phyloP scores from a whole-genome alignment of 352 stramenopile genomes.

The Achlya hypogyna region DNA sequence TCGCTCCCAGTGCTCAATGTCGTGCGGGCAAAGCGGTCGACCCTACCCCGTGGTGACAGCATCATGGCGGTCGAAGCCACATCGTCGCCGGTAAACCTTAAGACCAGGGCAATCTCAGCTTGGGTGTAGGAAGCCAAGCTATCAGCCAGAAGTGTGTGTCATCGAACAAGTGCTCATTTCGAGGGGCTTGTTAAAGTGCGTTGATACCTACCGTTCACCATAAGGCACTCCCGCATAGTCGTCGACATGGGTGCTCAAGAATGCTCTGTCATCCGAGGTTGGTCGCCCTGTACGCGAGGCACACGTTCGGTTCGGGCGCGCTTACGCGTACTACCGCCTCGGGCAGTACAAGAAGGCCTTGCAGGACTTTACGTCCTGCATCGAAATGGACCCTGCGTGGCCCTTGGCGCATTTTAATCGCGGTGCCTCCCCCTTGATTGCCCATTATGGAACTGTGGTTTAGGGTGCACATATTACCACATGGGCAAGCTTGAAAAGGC shows the following conservation, averaged over 20 bases:
- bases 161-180: slow-evolving; percentile 30
- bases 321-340: slow-evolving; percentile 49
- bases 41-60: neutral
- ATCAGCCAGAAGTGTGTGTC: slow-evolving; percentile 35
- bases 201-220: neutral
- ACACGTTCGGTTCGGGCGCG: slow-evolving; percentile 37
- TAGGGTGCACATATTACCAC: slow-evolving; percentile 44
- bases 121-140: slow-evolving; percentile 35
- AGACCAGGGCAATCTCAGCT: neutral
- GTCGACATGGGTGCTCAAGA: slow-evolving; percentile 33
- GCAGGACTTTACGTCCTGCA: slow-evolving; percentile 44
- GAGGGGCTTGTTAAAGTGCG: slow-evolving; percentile 26
- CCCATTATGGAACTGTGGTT: too few relatives aligned
- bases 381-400: slow-evolving; percentile 31
- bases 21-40: neutral
- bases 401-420: slow-evolving; percentile 49
- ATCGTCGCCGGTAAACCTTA: slow-evolving; percentile 1
- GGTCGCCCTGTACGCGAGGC: slow-evolving; percentile 26
- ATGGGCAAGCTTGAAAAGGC: slow-evolving; percentile 36
- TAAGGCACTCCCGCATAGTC: slow-evolving; percentile 12
- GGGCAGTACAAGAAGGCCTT: slow-evolving; percentile 36
- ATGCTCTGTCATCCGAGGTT: slow-evolving; percentile 24
- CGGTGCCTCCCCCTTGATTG: slow-evolving; percentile 12
- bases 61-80: slow-evolving; percentile 17
- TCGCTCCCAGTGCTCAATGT: neutral